Conservation (phyloP, 108 stramenopile genomes). For the Parietichytrium sp. region DNA sequence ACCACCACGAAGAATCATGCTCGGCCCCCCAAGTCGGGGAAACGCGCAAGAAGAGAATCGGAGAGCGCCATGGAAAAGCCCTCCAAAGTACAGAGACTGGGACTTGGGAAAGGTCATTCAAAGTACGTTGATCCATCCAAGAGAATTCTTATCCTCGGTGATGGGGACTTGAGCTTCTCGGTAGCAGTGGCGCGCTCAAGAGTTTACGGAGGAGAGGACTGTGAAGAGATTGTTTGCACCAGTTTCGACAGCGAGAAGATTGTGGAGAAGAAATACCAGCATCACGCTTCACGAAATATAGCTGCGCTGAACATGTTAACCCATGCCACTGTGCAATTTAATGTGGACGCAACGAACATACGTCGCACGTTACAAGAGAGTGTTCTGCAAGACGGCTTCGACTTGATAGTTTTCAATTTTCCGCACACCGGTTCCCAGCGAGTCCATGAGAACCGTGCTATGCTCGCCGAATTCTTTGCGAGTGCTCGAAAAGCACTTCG, state of each 20-base stretch:
- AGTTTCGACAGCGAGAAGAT: background rate
- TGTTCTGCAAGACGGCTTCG: background rate
- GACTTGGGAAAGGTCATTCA: no score
- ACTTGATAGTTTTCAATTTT: slow-evolving; percentile 55
- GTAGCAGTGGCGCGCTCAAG: background rate
- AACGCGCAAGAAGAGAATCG: no score
- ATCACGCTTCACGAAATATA: background rate
- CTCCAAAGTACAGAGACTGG: no score
- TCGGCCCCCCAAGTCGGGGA: no score
- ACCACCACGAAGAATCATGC: no score
- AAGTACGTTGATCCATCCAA: no score
- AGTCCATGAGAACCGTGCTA: slow-evolving; percentile 53
- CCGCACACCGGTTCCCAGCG: slow-evolving; percentile 56
- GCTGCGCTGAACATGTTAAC: background rate
- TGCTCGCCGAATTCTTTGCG: slow-evolving; percentile 53
- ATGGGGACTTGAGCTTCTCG: slow-evolving; percentile 10
- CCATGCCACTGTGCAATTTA: background rate
- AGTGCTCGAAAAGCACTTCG: slow-evolving; percentile 34
- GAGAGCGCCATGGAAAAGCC: no score
- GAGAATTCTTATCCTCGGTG: slow-evolving; percentile 1
- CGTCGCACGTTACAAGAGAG: background rate
- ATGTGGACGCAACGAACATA: slow-evolving; percentile 16
- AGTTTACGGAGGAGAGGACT: background rate
- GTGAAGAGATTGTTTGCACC: background rate
- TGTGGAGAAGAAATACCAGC: background rate